Conservation (phyloP, 208 protist species). For the Leishmania aethiopica region DNA sequence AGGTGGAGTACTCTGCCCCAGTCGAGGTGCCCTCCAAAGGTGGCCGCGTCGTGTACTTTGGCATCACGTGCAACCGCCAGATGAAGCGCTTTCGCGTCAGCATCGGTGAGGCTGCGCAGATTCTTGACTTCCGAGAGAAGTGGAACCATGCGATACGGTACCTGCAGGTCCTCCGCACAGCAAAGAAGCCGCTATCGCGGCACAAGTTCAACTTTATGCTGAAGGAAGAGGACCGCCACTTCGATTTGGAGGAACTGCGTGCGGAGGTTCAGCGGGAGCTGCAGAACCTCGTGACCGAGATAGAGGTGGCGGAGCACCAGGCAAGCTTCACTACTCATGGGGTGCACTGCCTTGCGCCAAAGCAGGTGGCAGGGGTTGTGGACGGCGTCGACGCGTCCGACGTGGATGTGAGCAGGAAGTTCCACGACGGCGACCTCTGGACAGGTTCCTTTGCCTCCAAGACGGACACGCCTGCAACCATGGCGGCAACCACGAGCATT, state of each 20-base stretch:
- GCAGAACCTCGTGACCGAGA: slow-evolving; percentile 67
- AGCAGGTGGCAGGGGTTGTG: slow-evolving; percentile 37
- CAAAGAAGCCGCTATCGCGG: slow-evolving; percentile 60
- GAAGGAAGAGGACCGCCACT: slow-evolving; percentile 72
- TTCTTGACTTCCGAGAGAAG: slow-evolving; percentile 86
- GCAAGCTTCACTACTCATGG: slow-evolving; percentile 72
- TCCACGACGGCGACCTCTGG: slow-evolving; percentile 58
- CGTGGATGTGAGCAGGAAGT: slow-evolving; percentile 60
- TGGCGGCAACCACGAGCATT: background rate
- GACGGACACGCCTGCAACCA: slow-evolving; percentile 23
- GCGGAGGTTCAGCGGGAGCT: slow-evolving; percentile 65
- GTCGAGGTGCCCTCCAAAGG: slow-evolving; percentile 49
- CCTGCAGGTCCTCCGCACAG: slow-evolving; percentile 74
- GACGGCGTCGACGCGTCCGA: slow-evolving; percentile 61
- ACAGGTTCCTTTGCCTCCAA: slow-evolving; percentile 15
- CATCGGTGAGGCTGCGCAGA: slow-evolving; percentile 69
- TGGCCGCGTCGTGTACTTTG: slow-evolving; percentile 76
- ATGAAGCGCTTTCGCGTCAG: slow-evolving; percentile 85
- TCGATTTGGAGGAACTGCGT: slow-evolving; percentile 68
- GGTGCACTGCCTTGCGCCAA: slow-evolving; percentile 60
- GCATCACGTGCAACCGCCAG: slow-evolving; percentile 83
- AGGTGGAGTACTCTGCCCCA: slow-evolving; percentile 83
- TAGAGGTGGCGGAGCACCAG: slow-evolving; percentile 84
- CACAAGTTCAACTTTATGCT: slow-evolving; percentile 70
- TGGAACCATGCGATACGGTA: slow-evolving; percentile 69